These are phyloP conservation scores for Erodium chrysanthum DNA, from an alignment of 441 rosid species.

Conservation along the genomic window DNA sequence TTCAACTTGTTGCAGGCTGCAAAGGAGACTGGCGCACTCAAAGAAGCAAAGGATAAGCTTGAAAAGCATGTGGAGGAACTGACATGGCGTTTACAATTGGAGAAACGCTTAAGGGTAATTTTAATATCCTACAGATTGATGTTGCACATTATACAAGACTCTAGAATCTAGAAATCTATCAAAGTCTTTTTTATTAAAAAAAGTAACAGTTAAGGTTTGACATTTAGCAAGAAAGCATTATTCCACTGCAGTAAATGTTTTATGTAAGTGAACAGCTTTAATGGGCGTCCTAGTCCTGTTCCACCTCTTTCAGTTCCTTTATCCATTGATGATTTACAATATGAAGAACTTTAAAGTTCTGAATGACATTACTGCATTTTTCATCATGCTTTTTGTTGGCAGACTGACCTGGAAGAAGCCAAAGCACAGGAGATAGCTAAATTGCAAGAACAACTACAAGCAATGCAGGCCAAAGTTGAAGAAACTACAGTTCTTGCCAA, in stretches of 20 bases:
- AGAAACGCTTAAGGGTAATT: conserved; percentile 10
- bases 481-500: conserved; percentile 25
- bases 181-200: background rate
- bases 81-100: conserved; percentile 10
- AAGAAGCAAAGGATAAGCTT: conserved; percentile 8
- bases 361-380: background rate
- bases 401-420: conserved; percentile 10
- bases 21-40: background rate
- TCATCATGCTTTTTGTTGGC: background rate
- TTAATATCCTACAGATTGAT: background rate
- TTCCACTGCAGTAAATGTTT: background rate
- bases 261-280: background rate
- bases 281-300: background rate
- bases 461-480: conserved; percentile 2
- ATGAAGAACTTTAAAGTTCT: background rate
- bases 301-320: conserved; percentile 3
- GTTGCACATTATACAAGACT: background rate
- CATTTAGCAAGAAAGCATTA: conserved; percentile 4
- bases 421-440: conserved; percentile 24
- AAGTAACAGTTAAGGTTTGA: background rate
- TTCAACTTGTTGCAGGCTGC: conserved; percentile 12
- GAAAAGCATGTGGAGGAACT: conserved; percentile 18
- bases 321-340: background rate
- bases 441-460: conserved; percentile 22
- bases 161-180: background rate